Percentiles rank a stretch among this genome's conserved stretches.
phyloP scores from a whole-genome alignment of 441 rosid species.

The Capsella rubella region DNA sequence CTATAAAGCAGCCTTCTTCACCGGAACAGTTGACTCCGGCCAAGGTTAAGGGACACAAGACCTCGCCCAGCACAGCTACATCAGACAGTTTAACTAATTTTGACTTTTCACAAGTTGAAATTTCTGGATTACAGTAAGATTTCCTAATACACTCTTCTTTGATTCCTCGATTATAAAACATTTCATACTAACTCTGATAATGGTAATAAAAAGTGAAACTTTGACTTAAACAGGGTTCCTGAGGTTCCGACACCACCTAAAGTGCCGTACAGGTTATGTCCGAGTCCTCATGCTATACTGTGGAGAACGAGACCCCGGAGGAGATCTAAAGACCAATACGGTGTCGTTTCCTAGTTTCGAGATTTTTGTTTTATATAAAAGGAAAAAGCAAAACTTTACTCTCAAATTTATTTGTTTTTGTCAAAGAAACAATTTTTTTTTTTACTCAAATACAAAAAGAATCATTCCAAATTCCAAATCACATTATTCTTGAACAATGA shows the following conservation, averaged over 20 bases:
- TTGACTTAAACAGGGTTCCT: slow-evolving; percentile 61
- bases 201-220: background rate
- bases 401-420: background rate
- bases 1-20: slow-evolving; percentile 67
- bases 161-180: background rate
- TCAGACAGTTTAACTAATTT: slow-evolving; percentile 57
- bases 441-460: background rate
- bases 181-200: background rate
- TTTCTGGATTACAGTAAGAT: slow-evolving; percentile 66
- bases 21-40: slow-evolving; percentile 25
- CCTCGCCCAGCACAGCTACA: slow-evolving; percentile 25
- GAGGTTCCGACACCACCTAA: slow-evolving; percentile 63
- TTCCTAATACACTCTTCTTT: slow-evolving; percentile 2
- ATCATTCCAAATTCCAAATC: slow-evolving; percentile 2
- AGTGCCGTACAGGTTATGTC: slow-evolving; percentile 74
- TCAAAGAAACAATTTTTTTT: background rate
- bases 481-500: slow-evolving; percentile 1
- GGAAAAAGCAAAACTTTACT: background rate
- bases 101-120: slow-evolving; percentile 86
- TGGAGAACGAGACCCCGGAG: slow-evolving; percentile 63
- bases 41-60: slow-evolving; percentile 37
- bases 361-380: no score
- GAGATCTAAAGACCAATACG: slow-evolving; percentile 46
- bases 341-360: slow-evolving; percentile 12
- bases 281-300: slow-evolving; percentile 70